Conservation (phyloP, 2,329 filamentous ascomycete species). For the Magnaporthiopsis rhizophila region DNA sequence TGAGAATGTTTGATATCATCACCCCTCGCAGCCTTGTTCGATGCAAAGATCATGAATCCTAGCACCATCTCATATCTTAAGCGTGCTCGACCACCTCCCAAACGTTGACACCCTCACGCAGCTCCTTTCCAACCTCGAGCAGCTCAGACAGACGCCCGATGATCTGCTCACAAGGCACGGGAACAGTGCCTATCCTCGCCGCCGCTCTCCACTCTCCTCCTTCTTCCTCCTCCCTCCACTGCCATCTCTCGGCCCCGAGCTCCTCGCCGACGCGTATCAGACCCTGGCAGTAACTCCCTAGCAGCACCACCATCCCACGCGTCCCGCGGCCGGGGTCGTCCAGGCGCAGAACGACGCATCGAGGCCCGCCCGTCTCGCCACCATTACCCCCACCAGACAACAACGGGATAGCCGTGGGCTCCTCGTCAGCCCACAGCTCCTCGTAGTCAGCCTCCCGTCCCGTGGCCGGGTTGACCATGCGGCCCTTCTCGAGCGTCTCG, state of each 20-base stretch:
- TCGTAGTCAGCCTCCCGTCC: conserved; percentile 49
- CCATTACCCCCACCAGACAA: neutral
- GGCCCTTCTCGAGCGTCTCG: conserved; percentile 46
- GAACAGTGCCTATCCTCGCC: conserved; percentile 25
- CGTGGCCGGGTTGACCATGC: conserved; percentile 50
- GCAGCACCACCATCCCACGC: conserved; percentile 42
- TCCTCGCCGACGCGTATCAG: conserved; percentile 36
- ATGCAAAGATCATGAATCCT: no score
- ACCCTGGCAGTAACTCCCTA: conserved; percentile 50
- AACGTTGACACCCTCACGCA: conserved; percentile 15
- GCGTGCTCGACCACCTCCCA: conserved; percentile 8
- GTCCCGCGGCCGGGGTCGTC: conserved; percentile 22
- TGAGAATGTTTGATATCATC: no score
- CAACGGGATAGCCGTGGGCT: conserved; percentile 18
- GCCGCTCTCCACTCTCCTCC: conserved; percentile 30
- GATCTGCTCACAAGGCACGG: conserved; percentile 26
- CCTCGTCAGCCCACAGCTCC: conserved; percentile 51
- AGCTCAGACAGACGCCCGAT: conserved; percentile 12
- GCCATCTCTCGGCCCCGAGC: conserved; percentile 48
- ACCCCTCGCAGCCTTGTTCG: no score
- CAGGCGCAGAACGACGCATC: conserved; percentile 33
- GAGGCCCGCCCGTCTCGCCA: conserved; percentile 8
- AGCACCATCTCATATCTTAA: neutral
- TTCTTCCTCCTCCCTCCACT: conserved; percentile 24
- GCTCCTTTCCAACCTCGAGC: conserved; percentile 12